A percentile compares a stretch with the other conserved stretches of the same genome.
These are phyloP conservation scores for Gymnopus androsaceus DNA, from an alignment of 1,284 basidiomycete species.

Conservation along the genomic window DNA sequence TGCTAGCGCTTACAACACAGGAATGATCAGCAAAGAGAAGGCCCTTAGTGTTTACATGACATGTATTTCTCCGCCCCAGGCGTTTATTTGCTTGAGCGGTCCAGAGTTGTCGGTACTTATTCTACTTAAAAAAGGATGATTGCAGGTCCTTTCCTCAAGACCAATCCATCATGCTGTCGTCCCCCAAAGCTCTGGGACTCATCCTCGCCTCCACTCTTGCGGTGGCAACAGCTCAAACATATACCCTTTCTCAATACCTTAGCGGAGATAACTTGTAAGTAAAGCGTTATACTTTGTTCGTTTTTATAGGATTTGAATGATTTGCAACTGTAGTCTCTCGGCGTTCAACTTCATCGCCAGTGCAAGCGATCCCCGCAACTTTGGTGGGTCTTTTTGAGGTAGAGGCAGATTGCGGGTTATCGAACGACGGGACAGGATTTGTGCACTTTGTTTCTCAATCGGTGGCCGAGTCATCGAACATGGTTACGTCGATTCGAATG, in stretches of 20 bases:
- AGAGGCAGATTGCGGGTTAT: background rate
- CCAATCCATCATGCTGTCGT: no score
- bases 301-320: background rate
- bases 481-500: constrained; percentile 12
- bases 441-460: constrained; percentile 15
- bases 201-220: no score
- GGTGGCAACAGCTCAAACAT: no score
- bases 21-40: no score
- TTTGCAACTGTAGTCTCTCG: constrained; percentile 14
- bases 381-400: constrained; percentile 12
- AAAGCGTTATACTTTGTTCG: background rate
- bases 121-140: no score
- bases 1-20: no score
- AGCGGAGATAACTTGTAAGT: constrained; percentile 19
- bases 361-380: constrained; percentile 20
- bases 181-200: no score
- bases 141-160: no score
- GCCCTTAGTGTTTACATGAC: no score
- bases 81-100: no score
- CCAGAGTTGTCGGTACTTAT: no score
- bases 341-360: constrained; percentile 23
- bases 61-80: no score
- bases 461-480: constrained; percentile 5
- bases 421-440: background rate
- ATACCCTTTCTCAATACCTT: constrained; percentile 16